phyloP scores from a whole-genome alignment of 768 basidiomycete species.

The Termitomyces heimii region DNA sequence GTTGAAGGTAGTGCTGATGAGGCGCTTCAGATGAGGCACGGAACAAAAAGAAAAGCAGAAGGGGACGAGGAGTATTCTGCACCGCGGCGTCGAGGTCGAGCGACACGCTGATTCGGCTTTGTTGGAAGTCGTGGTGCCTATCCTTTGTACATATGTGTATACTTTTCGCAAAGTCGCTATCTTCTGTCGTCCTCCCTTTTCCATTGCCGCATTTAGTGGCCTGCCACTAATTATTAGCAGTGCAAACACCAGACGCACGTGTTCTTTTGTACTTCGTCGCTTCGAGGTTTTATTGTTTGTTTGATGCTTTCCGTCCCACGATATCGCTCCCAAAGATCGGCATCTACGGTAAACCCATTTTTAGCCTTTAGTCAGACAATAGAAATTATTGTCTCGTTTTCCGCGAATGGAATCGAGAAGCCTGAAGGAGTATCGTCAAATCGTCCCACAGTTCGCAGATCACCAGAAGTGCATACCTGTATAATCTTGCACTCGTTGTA shows the following conservation, averaged over 20 bases:
- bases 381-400: background rate
- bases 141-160: background rate
- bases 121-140: no score
- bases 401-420: background rate
- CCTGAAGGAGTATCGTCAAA: background rate
- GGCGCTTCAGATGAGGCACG: slow-evolving; percentile 10
- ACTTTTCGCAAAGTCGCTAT: background rate
- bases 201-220: no score
- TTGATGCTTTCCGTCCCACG: background rate
- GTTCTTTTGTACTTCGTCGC: background rate
- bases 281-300: background rate
- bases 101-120: background rate
- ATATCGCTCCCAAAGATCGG: background rate
- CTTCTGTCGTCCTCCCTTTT: background rate
- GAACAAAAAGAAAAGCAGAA: slow-evolving; percentile 7
- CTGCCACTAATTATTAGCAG: no score
- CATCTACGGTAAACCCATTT: background rate
- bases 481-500: background rate
- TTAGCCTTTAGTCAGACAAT: background rate
- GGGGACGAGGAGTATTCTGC: slow-evolving; percentile 1
- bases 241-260: background rate
- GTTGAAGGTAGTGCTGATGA: slow-evolving; percentile 7
- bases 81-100: slow-evolving; percentile 2
- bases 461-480: background rate
- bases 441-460: no score